Percentiles rank a stretch among this genome's conserved stretches.
Conservation (phyloP, 1,139 yeast species). For the Protomyces pachydermus region DNA sequence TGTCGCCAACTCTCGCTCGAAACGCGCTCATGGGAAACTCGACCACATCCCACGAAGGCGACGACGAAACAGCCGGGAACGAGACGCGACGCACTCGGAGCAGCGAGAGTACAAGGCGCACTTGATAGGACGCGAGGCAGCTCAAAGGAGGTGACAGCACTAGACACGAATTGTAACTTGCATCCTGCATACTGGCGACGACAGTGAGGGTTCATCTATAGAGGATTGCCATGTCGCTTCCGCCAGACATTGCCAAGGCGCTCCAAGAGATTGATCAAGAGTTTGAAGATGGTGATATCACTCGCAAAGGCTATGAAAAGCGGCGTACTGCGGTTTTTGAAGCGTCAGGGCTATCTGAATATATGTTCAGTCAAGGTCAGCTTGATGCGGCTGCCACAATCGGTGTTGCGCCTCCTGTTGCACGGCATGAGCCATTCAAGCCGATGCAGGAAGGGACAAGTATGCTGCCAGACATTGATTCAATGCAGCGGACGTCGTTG, state of each 20-base stretch:
- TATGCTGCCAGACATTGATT: background rate
- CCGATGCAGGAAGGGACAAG: background rate
- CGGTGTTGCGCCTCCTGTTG: background rate
- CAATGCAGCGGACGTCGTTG: background rate
- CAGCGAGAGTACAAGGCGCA: no score
- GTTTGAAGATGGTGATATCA: conserved; percentile 51
- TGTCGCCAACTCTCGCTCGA: no score
- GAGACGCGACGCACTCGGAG: no score
- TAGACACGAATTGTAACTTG: no score
- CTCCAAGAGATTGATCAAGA: conserved; percentile 14
- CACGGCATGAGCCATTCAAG: background rate
- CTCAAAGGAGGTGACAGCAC: no score
- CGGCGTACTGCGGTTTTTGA: conserved; percentile 50
- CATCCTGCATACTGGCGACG: no score
- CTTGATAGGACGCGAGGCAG: no score
- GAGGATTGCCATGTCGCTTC: background rate
- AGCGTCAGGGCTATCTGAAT: conserved; percentile 31
- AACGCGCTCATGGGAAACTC: no score
- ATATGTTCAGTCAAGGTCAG: conserved; percentile 15
- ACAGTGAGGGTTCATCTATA: no score
- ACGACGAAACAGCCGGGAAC: no score
- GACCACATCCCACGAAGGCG: no score
- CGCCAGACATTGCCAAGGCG: conserved; percentile 13
- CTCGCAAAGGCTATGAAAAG: conserved; percentile 61
- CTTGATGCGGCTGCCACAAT: background rate